Evolutionary conservation across 768 basidiomycete genomes (phyloP), one percentile per base, ranked within the genome.

Genomic region (Punctularia strigosozonata): DNA sequence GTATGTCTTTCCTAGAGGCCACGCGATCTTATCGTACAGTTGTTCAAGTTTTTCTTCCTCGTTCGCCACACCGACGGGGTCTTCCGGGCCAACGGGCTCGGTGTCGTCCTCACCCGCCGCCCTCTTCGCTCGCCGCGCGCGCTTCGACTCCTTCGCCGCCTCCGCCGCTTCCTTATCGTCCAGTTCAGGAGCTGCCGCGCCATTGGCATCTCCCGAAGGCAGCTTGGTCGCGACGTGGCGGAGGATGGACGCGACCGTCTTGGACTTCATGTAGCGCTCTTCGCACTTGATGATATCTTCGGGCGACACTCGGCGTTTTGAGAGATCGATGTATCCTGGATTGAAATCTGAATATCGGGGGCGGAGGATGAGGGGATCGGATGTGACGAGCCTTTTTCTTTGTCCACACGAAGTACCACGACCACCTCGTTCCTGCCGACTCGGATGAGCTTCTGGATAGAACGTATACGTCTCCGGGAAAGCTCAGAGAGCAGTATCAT

Each of bases 401-500:
- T 95, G 71, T 99, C 95, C 19, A 99, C 94, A 46, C 95, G 72
- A 40, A 98, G 77, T 0, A 97, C 95, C 46, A 99, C 92, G 43
- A 98, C 95, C 45, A 97, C 94, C 56, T 98, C 94, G 58, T 99
- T 99, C 51, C 95, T 73, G 17, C 95, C 95, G 6, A 98, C 90
- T 25, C 92, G 72, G 58, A 99, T 99, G 42, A 99, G 75, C 59
- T 98, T 99, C 60, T 98, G 94, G 22, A 99, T 95, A 5, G 88
- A 92, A 49, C 94, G 64, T 52, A 99, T 99, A 53, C 94, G 94
- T 52, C 95, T 72, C 51, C 95, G 66, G 4, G 92, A 98, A 2
- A 99, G 80, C 57, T 98, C 95, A 2, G 95, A 95, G n/a, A 99
- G 79, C 10, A 98, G 64, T 49, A 99, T 99, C 95, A 99, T 99